phyloP scores from a whole-genome alignment of 225 moss, liverwort and hornwort species.

The Antitrichia curtipendula region DNA sequence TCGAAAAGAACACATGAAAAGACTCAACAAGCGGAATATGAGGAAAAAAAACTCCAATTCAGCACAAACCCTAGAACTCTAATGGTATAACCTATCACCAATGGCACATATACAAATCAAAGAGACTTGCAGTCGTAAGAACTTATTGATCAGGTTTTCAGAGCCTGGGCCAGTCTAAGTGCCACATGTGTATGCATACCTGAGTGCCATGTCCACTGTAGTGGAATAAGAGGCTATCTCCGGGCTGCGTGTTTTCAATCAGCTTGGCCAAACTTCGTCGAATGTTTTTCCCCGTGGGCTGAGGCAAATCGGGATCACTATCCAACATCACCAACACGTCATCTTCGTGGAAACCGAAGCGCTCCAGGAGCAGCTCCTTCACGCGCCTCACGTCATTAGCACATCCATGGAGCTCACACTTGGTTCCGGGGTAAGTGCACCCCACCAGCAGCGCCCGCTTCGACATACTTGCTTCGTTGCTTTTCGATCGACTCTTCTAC shows the following conservation, averaged over 20 bases:
- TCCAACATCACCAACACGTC: constrained; percentile 60
- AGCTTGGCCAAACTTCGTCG: constrained; percentile 50
- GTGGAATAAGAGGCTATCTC: constrained; percentile 62
- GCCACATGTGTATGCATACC: neutral
- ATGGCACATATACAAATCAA: neutral
- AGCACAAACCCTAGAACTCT: neutral
- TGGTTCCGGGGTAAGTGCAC: constrained; percentile 71
- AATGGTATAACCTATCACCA: neutral
- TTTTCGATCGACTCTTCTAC: neutral
- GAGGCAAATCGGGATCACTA: constrained; percentile 23
- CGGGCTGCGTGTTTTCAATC: constrained; percentile 38
- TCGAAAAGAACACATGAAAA: neutral
- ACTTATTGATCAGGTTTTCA: neutral
- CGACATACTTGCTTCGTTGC: constrained; percentile 19
- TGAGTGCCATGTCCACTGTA: constrained; percentile 94
- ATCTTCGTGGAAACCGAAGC: constrained; percentile 40
- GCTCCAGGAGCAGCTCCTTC: constrained; percentile 27
- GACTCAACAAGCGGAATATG: neutral
- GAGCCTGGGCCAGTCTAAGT: neutral
- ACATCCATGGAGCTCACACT: constrained; percentile 53
- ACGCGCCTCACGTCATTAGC: constrained; percentile 60
- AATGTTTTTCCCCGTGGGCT: constrained; percentile 71
- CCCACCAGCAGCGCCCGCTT: constrained; percentile 75
- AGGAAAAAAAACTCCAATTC: neutral
- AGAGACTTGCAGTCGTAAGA: neutral